Base-by-base conservation (phyloP, 345 rosid species). In the Hibiscus trionum region DNA sequence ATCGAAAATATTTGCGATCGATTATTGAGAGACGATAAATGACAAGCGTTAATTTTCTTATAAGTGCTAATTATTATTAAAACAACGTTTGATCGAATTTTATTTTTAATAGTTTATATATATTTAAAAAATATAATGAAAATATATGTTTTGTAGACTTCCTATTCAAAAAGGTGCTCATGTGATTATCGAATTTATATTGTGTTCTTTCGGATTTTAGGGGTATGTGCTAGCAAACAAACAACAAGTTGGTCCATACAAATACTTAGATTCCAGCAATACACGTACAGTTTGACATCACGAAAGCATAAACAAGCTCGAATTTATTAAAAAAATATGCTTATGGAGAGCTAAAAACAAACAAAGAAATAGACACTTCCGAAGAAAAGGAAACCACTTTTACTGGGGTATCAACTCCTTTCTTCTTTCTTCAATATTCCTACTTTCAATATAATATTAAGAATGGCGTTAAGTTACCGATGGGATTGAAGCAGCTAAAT, bases 231-330 rank as follows among this genome's bases (percentile, higher is more conserved):
- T 21, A 21, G 19, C 70, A 55, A 76, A 66, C 37, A 73, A 39
- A 73, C 70, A 70, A 70, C 58, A 69, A 50, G 69, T 69, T 50
- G 24, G 29, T 39, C 73, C 61, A 46, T 15, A 70, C 15, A 14
- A 31, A 63, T 49, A 56, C 31, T 61, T 56, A 0, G 72, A 61
- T 53, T 68, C 76, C 72, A 21, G 21, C 68, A 66, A 59, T 60
- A 52, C 65, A 66, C 44, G 26, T 24, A 58, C 44, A 60, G 33
- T 53, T 69, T 69, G 70, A 64, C 59, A 80, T 80, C 70, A 21
- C 63, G 12, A 66, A 17, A 47, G 62, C 35, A 55, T 49, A 52
- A 2, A 66, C 24, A 67, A 52, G 12, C 66, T 15, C 16, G 3
- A 33, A 44, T 42, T 17, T 3, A 49, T 55, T 55, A 5, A 16